Evolutionary conservation across 2,329 filamentous ascomycete genomes (phyloP), one percentile per base, ranked within the genome.

Genomic region (Tolypocladium nubicola): DNA sequence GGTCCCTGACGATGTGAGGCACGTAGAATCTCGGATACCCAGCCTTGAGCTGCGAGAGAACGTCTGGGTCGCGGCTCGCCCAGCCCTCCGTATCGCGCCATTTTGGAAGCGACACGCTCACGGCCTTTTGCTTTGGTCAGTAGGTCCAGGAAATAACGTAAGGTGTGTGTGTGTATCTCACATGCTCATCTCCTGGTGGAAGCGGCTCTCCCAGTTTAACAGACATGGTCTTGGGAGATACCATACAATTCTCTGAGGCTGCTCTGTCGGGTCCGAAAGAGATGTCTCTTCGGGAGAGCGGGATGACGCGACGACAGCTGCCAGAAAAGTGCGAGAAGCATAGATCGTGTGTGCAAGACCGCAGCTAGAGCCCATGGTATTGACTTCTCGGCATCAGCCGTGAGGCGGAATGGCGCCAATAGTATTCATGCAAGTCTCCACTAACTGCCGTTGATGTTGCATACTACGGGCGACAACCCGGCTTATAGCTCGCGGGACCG

Each of bases 101-200:
- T 37, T 58, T 63, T 3, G 66, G 67, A n/a, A 69, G 64, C 13
- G 64, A 69, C 10, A 69, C 67, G 56, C 67, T 70, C 37, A 68
- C 59, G 21, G 61, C 65, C 67, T 69, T 9, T n/a, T 11, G 30
- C 11, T 5, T 21, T n/a, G n/a, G 47, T 45, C 35, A 11, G 54
- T 33, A 19, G 56, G 49, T 13, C 26, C 3, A 50, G 23, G 41
- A 26, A 47, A 35, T 11, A 39, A 23, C 6, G 26, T n/a, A 1
- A 30, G 9, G 16, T 38, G 1, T 11, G 9, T 14, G 16, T 23
- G 8, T 14, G 11, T 8, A 16, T 8, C 63, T 65, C 58, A 62
- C 66, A 61, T 68, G 66, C 21, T 61, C 61, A 35, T 68, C 66
- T 26, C 63, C 63, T 1, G 60, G 62, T 1, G 66, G 66, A 10